A percentile compares a stretch with the other conserved stretches of the same genome.
These are phyloP conservation scores for Coprinellus micaceus DNA, from an alignment of 768 basidiomycete species.

Conservation along the genomic window DNA sequence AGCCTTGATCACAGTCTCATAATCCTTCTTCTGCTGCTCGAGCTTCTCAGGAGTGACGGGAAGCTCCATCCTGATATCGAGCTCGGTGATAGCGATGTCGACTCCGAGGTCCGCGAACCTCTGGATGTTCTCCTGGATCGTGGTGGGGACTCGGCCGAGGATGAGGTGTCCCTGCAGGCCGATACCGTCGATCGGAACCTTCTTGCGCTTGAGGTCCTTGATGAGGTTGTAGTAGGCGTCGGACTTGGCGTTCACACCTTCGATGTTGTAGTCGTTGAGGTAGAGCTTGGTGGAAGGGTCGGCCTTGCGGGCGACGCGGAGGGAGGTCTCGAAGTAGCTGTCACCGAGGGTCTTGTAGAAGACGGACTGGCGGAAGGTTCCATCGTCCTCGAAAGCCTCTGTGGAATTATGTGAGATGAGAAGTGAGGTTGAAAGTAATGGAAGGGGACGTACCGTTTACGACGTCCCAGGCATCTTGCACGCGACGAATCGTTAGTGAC, in stretches of 20 bases:
- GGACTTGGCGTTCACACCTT: constrained; percentile 46
- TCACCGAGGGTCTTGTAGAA: constrained; percentile 52
- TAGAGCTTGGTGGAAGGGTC: constrained; percentile 58
- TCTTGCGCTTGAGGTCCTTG: constrained; percentile 36
- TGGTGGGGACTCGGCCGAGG: constrained; percentile 49
- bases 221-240: constrained; percentile 54
- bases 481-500: not conserved
- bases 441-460: constrained; percentile 39
- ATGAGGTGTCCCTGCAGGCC: constrained; percentile 58
- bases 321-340: constrained; percentile 48
- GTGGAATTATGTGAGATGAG: not conserved
- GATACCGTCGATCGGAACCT: constrained; percentile 53
- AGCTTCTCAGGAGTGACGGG: constrained; percentile 45
- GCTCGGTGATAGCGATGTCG: constrained; percentile 63
- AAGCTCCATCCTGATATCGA: constrained; percentile 56
- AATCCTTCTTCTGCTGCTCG: constrained; percentile 55
- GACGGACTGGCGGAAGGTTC: constrained; percentile 49
- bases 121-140: constrained; percentile 44
- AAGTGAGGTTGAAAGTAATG: not conserved
- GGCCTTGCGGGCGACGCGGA: constrained; percentile 48
- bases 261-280: constrained; percentile 43
- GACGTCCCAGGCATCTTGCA: constrained; percentile 24
- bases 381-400: constrained; percentile 61
- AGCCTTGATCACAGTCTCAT: constrained; percentile 47
- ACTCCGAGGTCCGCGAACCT: constrained; percentile 55